Evolutionary conservation across 345 rosid genomes (phyloP).

Genomic region (Eucalyptus sp.): DNA sequence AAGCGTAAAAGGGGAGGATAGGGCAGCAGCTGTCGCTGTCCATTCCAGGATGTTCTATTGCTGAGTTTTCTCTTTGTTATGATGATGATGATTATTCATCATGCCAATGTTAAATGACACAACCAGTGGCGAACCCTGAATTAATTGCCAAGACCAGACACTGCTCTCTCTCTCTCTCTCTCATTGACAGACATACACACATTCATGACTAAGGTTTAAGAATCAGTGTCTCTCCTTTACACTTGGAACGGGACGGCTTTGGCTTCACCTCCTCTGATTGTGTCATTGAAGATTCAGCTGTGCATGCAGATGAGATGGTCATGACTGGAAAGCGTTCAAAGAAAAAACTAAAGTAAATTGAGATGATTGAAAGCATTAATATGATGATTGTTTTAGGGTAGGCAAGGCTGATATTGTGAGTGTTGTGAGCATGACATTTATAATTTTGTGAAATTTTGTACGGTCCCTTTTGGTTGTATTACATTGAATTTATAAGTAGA

Average conservation of each 20-base stretch:
- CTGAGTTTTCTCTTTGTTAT: background rate
- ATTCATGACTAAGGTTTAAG: background rate
- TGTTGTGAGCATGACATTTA: background rate
- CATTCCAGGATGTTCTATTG: background rate
- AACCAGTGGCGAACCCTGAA: conserved; percentile 10
- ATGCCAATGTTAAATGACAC: background rate
- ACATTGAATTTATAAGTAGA: background rate
- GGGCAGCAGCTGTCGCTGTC: conserved; percentile 39
- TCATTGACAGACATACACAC: background rate
- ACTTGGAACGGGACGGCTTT: background rate
- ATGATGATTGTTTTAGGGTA: background rate
- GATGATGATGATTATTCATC: background rate
- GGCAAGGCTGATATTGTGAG: background rate
- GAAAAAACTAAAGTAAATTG: background rate
- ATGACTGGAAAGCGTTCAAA: background rate
- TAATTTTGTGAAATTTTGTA: background rate
- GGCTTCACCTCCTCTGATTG: background rate
- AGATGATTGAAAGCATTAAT: background rate
- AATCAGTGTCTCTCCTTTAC: background rate
- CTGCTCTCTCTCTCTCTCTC: background rate
- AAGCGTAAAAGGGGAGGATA: conserved; percentile 5
- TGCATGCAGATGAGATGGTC: background rate
- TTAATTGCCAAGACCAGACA: conserved; percentile 4
- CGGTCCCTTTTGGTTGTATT: background rate
- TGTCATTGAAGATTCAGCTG: background rate